Base-by-base conservation (phyloP, 2,329 filamentous ascomycete genomes). In the Alternaria sp. region DNA sequence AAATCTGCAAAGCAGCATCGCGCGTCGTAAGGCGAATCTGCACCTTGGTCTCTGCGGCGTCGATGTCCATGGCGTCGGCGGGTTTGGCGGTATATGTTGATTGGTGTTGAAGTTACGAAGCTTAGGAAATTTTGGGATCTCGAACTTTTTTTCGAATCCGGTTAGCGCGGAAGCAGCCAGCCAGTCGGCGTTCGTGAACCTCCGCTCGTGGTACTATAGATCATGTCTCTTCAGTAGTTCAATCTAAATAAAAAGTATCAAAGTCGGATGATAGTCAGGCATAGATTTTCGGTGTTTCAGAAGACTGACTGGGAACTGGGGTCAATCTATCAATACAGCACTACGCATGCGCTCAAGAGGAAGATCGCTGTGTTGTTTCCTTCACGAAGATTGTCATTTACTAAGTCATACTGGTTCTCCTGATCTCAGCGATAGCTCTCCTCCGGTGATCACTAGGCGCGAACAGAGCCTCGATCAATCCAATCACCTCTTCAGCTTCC, bases 401-500 rank as follows among this genome's bases (percentile, higher is more conserved):
- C 54, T 40, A 44, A 74, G 9, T 68, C 66, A 70, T 68, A 28
- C 70, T 74, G 8, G 70, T 72, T 64, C 75, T 74, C 58, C 74
- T 70, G 26, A 90, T 89, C 62, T 88, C 87, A 43, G 80, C 80
- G 69, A 90, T 87, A 4, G 88, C 86, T 71, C 82, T 83, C 65
- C 86, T 82, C 59, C 88, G 80, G 72, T 88, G 81, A 36, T 87
- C 85, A 66, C 86, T 88, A 68, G 90, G 88, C 17, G 88, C 87
- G 76, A 90, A 90, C 36, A 90, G 76, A 17, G 88, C 88, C 75
- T 88, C 83, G 54, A 90, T 87, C 74, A 90, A 71, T 70, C 90
- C 88, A 13, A 89, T 81, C 9, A 90, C 84, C 73, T 90, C 88
- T 32, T 88, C 87, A 3, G 81, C 81, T 23, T 84, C 84, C 78